Conservation (phyloP, 208 protist genomes). For the Trypanosoma rangeli region DNA sequence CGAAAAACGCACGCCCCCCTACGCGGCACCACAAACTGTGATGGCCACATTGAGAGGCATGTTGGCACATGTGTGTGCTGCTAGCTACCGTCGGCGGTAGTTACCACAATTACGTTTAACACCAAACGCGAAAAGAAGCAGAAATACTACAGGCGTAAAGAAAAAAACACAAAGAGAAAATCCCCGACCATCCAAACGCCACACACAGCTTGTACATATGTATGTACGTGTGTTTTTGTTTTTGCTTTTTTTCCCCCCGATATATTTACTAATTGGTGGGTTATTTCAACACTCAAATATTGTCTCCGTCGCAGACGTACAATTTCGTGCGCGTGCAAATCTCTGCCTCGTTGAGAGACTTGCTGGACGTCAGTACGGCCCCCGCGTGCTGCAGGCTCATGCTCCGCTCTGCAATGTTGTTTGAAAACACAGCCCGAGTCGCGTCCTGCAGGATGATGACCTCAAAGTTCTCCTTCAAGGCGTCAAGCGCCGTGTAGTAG, state of each 20-base stretch:
- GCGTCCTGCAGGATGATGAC: constrained; percentile 64
- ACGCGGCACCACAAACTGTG: neutral
- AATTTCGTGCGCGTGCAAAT: neutral
- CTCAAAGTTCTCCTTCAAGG: constrained; percentile 35
- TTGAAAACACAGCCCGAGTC: constrained; percentile 31
- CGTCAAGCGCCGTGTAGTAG: constrained; percentile 53
- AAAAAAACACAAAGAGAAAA: too few species aligned
- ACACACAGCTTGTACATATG: neutral
- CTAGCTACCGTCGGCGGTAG: too few species aligned
- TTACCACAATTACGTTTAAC: too few species aligned
- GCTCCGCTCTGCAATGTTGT: neutral
- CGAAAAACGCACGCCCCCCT: neutral
- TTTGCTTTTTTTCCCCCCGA: neutral
- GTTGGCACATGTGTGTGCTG: too few species aligned
- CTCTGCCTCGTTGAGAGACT: neutral
- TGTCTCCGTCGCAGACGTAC: neutral
- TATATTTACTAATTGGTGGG: neutral
- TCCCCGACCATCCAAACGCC: too few species aligned
- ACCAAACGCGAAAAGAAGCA: too few species aligned
- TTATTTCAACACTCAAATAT: too few species aligned
- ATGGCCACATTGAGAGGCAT: too few species aligned
- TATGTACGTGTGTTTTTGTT: neutral
- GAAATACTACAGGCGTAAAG: too few species aligned
- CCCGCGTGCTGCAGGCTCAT: neutral
- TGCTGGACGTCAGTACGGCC: neutral